phyloP scores from a whole-genome alignment of 371 early-diverging fungal genomes.

The Parasitella parasitica region DNA sequence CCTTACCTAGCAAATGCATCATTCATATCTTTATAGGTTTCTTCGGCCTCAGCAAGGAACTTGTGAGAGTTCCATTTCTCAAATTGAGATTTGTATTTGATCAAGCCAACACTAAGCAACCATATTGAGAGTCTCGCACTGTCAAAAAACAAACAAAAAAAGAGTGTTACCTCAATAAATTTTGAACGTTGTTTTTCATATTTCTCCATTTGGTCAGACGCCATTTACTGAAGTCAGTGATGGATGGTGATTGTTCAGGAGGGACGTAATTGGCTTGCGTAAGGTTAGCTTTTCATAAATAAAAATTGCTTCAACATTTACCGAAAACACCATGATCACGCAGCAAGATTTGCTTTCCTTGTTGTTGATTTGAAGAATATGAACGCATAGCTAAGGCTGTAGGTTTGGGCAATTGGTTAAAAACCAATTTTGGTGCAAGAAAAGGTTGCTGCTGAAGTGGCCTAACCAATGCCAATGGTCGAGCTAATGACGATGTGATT shows the following conservation, averaged over 20 bases:
- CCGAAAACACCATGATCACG: conserved; percentile 56
- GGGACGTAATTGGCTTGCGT: conserved; percentile 50
- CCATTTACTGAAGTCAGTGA: conserved; percentile 48
- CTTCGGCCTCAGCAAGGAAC: conserved; percentile 59
- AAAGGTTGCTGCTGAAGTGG: conserved; percentile 12
- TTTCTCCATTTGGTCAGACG: conserved; percentile 53
- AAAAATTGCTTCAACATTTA: conserved; percentile 8
- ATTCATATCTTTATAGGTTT: conserved; percentile 71
- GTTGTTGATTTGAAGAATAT: conserved; percentile 20
- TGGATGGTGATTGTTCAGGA: conserved; percentile 46
- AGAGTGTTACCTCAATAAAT: conserved; percentile 41
- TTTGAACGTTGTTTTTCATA: conserved; percentile 48
- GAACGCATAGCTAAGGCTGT: conserved; percentile 20
- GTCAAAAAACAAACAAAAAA: no score
- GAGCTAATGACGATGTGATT: conserved; percentile 5
- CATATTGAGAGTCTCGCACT: no score
- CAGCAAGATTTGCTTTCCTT: conserved; percentile 38
- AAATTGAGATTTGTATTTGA: conserved; percentile 51
- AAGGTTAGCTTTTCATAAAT: no score
- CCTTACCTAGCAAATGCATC: conserved; percentile 65
- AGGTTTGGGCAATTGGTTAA: conserved; percentile 17
- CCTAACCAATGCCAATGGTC: conserved; percentile 7
- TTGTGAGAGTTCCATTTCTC: conserved; percentile 53
- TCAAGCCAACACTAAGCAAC: conserved; percentile 43
- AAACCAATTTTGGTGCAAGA: conserved; percentile 1